phyloP scores from a whole-genome alignment of 805 yeast genomes.

The Candida nonsorbophila region DNA sequence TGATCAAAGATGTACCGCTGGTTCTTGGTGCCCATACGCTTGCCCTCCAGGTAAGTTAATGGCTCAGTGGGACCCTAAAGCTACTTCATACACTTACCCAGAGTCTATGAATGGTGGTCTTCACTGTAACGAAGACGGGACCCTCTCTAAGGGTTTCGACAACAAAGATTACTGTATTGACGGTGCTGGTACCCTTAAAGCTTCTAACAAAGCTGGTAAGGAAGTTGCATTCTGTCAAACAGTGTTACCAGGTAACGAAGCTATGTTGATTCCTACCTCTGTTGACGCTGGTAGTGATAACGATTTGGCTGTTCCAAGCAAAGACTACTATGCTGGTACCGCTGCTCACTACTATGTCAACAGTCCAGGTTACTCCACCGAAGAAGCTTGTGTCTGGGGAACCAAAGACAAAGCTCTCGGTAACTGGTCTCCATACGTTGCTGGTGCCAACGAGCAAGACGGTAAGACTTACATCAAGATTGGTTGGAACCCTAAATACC shows the following conservation, averaged over 20 bases:
- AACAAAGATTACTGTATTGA: constrained; percentile 62
- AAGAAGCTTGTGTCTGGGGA: constrained; percentile 86
- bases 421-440: constrained; percentile 92
- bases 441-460: constrained; percentile 80
- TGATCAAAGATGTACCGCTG: constrained; percentile 67
- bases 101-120: constrained; percentile 80
- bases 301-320: constrained; percentile 76
- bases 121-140: constrained; percentile 68
- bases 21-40: constrained; percentile 87
- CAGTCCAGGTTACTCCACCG: constrained; percentile 72
- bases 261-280: constrained; percentile 83
- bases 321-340: constrained; percentile 79
- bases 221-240: constrained; percentile 88
- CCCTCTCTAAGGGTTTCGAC: constrained; percentile 55
- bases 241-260: constrained; percentile 90
- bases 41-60: constrained; percentile 83
- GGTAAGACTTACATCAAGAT: constrained; percentile 77
- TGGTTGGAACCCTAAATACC: constrained; percentile 87
- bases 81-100: constrained; percentile 72
- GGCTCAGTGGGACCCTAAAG: constrained; percentile 83
- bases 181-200: constrained; percentile 72
- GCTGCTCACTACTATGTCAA: constrained; percentile 85
- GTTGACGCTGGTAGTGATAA: constrained; percentile 45
- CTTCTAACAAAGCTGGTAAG: constrained; percentile 49
- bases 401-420: constrained; percentile 62